Base-by-base conservation (phyloP, 2,329 filamentous ascomycete genomes). In the Corynespora cassiicola region DNA sequence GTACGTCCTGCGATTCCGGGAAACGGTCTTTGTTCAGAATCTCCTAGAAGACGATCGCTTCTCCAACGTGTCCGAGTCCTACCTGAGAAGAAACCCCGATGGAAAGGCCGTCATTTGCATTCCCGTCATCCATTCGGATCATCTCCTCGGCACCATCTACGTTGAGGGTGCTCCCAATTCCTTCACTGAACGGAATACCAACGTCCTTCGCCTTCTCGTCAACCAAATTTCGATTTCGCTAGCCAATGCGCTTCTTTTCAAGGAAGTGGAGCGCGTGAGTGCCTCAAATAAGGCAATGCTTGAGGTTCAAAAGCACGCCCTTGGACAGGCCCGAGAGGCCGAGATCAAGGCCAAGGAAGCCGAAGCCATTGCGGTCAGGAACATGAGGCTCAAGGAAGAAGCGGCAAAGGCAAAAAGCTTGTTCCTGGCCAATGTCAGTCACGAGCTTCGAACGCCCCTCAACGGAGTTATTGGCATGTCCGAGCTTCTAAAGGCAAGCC, bases 381-480 rank as follows among this genome's bases (percentile, higher is more conserved):
- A 89, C 63, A 87, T 91, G 62, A 86, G 88, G 67, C 77, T 91
- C 24, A 89, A 89, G 11, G 87, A 92, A 61, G 88, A 92, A 65
- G 88, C 88, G 8, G 87, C 87, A 15, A 89, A 87, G 66, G 88
- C 87, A 24, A 92, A 92, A 65, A 87, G 84, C 2, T 88, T 91
- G 40, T 92, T 92, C 63, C 58, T 79, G 3, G 76, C 76, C 4
- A 79, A 79, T 34, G 76, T 79, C 3, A 76, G 72, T 3, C 68
- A 71, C 46, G 76, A 92, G 68, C 71, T 92, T 41, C 66, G 76
- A 5, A 79, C 76, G 3, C 76, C 76, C 2, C 60, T 79, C 9
- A 79, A 79, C 37, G 76, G 76, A 32, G 75, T 79, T 11, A 79
- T 79, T 31, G 76, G 76, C 21, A 79, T 84, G 68, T 81, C 77